Evolutionary conservation across 768 basidiomycete genomes (phyloP).

Genomic region (Termitomyces sp.): DNA sequence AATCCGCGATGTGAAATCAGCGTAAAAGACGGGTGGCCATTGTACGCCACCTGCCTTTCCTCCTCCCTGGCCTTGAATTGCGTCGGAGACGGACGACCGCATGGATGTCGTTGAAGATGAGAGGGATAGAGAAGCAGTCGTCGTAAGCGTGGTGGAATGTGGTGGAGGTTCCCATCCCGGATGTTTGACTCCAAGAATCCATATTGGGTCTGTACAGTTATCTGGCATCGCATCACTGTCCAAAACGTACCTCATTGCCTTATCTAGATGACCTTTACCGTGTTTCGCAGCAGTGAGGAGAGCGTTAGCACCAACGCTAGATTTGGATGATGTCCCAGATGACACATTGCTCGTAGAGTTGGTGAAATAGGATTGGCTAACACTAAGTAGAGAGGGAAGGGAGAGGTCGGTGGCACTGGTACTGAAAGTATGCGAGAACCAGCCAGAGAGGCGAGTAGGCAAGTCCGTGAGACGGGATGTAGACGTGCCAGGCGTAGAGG

Average conservation of each 20-base stretch:
- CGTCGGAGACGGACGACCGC: background rate
- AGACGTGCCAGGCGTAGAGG: constrained; percentile 32
- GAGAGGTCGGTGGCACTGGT: constrained; percentile 70
- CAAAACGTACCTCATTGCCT: constrained; percentile 85
- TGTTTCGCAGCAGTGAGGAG: constrained; percentile 69
- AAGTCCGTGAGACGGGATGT: constrained; percentile 59
- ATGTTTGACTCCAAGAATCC: constrained; percentile 63
- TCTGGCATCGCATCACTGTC: constrained; percentile 88
- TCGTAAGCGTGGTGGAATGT: background rate
- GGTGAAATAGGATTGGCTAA: background rate
- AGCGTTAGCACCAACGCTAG: constrained; percentile 30
- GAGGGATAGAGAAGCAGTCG: background rate
- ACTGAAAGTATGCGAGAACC: constrained; percentile 78
- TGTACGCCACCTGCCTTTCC: constrained; percentile 38
- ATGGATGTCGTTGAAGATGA: constrained; percentile 7
- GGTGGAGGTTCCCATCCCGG: constrained; percentile 45
- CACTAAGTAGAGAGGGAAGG: constrained; percentile 51
- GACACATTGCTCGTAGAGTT: background rate
- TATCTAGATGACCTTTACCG: constrained; percentile 75
- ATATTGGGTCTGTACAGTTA: constrained; percentile 78
- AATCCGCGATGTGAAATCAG: constrained; percentile 83
- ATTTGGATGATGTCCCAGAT: constrained; percentile 22
- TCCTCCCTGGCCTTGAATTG: background rate
- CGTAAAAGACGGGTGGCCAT: constrained; percentile 84
- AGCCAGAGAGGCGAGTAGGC: constrained; percentile 73